phyloP scores from a whole-genome alignment of 116 monocot genomes.

The Trichopus zeylanicus region DNA sequence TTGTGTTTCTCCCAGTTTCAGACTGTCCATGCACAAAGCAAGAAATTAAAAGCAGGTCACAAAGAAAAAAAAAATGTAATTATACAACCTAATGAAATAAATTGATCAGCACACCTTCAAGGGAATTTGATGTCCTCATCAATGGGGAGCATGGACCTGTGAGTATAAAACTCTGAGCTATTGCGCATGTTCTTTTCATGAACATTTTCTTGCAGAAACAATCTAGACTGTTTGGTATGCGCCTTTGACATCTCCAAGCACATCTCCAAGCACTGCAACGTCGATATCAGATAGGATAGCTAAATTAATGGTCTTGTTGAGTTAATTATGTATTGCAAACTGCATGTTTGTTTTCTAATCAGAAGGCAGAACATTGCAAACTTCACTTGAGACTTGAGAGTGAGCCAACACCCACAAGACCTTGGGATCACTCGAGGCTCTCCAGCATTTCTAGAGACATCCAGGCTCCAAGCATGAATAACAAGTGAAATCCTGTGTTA shows the following conservation, averaged over 20 bases:
- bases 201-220: slow-evolving; percentile 15
- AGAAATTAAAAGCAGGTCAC: too few relatives aligned
- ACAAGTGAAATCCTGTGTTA: slow-evolving; percentile 12
- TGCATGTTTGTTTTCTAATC: slow-evolving; percentile 25
- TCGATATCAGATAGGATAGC: too few relatives aligned
- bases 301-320: too few relatives aligned
- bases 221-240: slow-evolving; percentile 12
- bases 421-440: slow-evolving; percentile 13
- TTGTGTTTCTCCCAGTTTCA: too few relatives aligned
- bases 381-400: slow-evolving; percentile 18
- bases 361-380: slow-evolving; percentile 27
- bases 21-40: too few relatives aligned
- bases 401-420: slow-evolving; percentile 12
- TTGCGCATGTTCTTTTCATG: slow-evolving; percentile 30
- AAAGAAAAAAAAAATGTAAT: too few relatives aligned
- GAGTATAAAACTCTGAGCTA: slow-evolving; percentile 12
- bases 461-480: slow-evolving; percentile 16
- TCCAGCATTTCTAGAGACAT: slow-evolving; percentile 14
- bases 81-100: too few relatives aligned
- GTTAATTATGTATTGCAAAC: not conserved
- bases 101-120: too few relatives aligned
- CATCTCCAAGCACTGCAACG: too few relatives aligned
- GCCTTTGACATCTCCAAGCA: slow-evolving; percentile 18
- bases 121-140: not conserved
- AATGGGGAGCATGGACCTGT: not conserved